Evolutionary conservation across 352 stramenopile genomes (phyloP).

Genomic region (Saprolegnia diclina): DNA sequence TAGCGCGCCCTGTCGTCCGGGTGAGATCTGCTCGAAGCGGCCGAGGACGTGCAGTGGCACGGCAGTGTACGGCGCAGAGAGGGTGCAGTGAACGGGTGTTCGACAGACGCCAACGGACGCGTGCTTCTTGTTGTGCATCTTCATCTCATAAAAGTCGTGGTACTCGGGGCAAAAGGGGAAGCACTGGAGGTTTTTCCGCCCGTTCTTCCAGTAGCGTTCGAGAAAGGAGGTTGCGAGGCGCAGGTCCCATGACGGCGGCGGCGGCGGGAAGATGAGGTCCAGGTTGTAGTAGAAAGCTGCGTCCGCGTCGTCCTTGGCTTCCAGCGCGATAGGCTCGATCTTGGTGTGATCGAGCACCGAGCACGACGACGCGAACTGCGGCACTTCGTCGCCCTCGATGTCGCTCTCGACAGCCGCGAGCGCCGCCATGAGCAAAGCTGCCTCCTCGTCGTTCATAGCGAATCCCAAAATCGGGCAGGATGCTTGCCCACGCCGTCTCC

Average conservation of each 20-base stretch:
- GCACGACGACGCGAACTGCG: not conserved
- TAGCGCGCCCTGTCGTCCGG: slow-evolving; percentile 39
- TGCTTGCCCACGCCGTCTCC: not conserved
- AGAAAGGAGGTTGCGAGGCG: slow-evolving; percentile 26
- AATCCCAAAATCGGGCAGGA: slow-evolving; percentile 5
- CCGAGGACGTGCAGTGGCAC: slow-evolving; percentile 41
- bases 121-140: slow-evolving; percentile 86
- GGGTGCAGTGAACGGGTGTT: slow-evolving; percentile 58
- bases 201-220: slow-evolving; percentile 82
- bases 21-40: slow-evolving; percentile 59
- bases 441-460: slow-evolving; percentile 23
- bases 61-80: not conserved
- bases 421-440: slow-evolving; percentile 19
- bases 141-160: slow-evolving; percentile 87
- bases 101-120: slow-evolving; percentile 77
- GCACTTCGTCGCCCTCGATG: not conserved
- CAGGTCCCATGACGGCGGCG: slow-evolving; percentile 6
- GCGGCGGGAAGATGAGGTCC: slow-evolving; percentile 17
- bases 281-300: slow-evolving; percentile 20
- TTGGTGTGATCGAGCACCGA: not conserved
- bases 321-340: not conserved
- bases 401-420: slow-evolving; percentile 11
- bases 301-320: slow-evolving; percentile 1
- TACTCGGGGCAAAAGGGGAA: slow-evolving; percentile 82
- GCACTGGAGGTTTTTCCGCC: slow-evolving; percentile 86